Evolutionary conservation across 2,329 filamentous ascomycete species (phyloP).

Genomic region (Sporothrix dimorphospora): DNA sequence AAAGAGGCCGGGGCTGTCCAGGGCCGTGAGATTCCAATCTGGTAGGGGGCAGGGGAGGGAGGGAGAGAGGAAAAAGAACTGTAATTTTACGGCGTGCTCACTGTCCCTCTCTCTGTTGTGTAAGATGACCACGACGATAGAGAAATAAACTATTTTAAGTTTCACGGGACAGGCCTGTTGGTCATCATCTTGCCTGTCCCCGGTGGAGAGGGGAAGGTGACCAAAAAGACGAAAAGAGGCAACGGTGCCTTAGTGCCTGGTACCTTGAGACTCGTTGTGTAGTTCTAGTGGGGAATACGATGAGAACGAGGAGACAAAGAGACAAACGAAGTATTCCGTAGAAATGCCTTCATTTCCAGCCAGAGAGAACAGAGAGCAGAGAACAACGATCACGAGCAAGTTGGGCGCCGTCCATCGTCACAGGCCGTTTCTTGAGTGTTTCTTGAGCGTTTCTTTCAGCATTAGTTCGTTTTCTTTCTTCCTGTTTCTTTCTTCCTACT

Average conservation of each 20-base stretch:
- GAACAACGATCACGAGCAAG: not conserved
- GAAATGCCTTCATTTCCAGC: not conserved
- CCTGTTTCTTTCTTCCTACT: not conserved
- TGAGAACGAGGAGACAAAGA: not conserved
- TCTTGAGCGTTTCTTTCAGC: not conserved
- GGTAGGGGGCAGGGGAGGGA: not conserved
- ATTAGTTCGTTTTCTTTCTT: too few relatives aligned
- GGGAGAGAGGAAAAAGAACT: not conserved
- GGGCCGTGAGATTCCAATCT: not conserved
- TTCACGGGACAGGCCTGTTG: not conserved
- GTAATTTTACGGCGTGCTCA: not conserved
- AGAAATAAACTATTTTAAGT: not conserved
- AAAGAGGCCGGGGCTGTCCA: not conserved
- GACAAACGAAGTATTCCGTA: not conserved
- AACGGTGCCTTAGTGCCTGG: not conserved
- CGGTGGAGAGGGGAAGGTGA: not conserved
- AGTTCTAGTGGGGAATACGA: not conserved
- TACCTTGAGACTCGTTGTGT: not conserved
- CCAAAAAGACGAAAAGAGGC: not conserved
- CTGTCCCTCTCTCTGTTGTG: not conserved
- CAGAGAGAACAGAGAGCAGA: not conserved
- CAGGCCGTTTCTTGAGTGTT: not conserved
- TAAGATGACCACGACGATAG: too few relatives aligned
- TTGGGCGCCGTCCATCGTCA: not conserved
- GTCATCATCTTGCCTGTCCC: not conserved